phyloP scores from a whole-genome alignment of 805 yeast species.

The Kregervanrija pseudodelftensis region DNA sequence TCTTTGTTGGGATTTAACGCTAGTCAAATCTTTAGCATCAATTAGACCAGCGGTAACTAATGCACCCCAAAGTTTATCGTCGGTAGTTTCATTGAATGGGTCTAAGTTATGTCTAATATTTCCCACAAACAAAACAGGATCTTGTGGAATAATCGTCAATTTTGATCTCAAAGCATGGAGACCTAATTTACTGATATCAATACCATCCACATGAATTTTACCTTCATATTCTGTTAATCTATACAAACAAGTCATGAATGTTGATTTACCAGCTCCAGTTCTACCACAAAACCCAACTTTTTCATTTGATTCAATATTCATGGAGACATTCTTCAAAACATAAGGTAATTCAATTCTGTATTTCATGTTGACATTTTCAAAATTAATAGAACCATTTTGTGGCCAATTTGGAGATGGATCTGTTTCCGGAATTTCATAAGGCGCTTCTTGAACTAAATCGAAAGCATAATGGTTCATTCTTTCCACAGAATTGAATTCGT shows the following conservation, averaged over 20 bases:
- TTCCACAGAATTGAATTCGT: conserved; percentile 78
- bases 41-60: conserved; percentile 51
- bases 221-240: conserved; percentile 52
- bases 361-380: conserved; percentile 42
- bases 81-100: conserved; percentile 48
- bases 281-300: conserved; percentile 83
- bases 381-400: conserved; percentile 36
- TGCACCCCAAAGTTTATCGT: conserved; percentile 51
- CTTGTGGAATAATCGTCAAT: conserved; percentile 65
- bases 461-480: conserved; percentile 60
- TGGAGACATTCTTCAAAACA: conserved; percentile 40
- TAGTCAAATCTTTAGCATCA: conserved; percentile 29
- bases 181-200: conserved; percentile 47
- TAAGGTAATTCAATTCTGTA: conserved; percentile 58
- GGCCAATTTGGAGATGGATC: conserved; percentile 44
- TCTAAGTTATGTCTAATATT: conserved; percentile 53
- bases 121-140: conserved; percentile 60
- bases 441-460: conserved; percentile 59
- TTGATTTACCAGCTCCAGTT: conserved; percentile 80
- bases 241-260: conserved; percentile 56
- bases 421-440: conserved; percentile 38
- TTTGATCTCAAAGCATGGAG: conserved; percentile 48
- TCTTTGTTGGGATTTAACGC: conserved; percentile 27
- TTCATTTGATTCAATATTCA: conserved; percentile 45
- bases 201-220: conserved; percentile 46